Evolutionary conservation across 2,329 filamentous ascomycete genomes (phyloP).

Genomic region (Hypoxylon sp.): DNA sequence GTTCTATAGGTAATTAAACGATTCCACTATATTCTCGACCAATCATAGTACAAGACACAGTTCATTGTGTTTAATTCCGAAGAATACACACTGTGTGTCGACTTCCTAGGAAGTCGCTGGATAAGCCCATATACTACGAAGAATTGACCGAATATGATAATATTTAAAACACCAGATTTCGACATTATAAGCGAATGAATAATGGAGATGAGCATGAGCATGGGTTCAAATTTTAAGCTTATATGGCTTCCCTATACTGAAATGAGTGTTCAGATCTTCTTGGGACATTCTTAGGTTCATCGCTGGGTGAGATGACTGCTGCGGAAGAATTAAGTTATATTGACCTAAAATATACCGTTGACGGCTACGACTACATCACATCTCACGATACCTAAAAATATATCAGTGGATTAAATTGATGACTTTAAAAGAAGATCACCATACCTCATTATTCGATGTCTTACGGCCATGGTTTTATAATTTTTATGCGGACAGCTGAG

Average conservation of each 20-base stretch:
- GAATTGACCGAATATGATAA: not conserved
- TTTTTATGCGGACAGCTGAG: slow-evolving; percentile 3
- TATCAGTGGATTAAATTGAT: no score
- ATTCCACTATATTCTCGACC: slow-evolving; percentile 24
- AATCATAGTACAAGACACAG: slow-evolving; percentile 11
- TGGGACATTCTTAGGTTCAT: not conserved
- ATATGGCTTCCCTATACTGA: no score
- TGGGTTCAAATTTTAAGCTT: no score
- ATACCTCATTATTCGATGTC: slow-evolving; percentile 1
- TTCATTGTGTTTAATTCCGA: not conserved
- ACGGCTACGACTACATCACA: no score
- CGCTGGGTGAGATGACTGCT: no score
- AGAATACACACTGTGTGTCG: slow-evolving; percentile 9
- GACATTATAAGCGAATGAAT: not conserved
- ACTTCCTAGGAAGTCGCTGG: slow-evolving; percentile 25
- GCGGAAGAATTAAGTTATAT: no score
- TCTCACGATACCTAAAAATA: no score
- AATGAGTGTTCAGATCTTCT: not conserved
- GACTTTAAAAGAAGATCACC: no score
- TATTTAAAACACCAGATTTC: not conserved
- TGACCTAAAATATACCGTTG: no score
- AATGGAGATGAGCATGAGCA: no score
- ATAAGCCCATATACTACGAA: not conserved
- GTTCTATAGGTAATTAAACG: no score
- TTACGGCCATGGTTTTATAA: slow-evolving; percentile 20